Evolutionary conservation across 257 asterid genomes (phyloP).

Genomic region (Solanum pennellii): DNA sequence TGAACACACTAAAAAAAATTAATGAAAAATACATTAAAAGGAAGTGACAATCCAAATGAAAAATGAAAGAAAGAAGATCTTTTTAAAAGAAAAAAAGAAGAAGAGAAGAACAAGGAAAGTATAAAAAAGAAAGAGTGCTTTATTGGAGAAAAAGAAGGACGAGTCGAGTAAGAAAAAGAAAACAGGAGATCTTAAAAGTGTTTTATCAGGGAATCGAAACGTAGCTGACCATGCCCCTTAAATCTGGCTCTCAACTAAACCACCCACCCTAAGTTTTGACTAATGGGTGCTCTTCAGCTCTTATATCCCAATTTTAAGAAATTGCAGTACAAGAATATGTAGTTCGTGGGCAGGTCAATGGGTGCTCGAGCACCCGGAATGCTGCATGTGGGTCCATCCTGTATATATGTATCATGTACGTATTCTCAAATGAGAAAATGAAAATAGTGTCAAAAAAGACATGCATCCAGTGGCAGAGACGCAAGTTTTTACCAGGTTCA

Average conservation of each 20-base stretch:
- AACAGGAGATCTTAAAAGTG: background rate
- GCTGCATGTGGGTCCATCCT: background rate
- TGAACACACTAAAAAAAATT: background rate
- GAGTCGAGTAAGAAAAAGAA: background rate
- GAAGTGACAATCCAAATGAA: background rate
- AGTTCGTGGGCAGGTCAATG: background rate
- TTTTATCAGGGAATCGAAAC: background rate
- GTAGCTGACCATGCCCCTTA: background rate
- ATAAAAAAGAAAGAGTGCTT: background rate
- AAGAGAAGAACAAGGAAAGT: background rate
- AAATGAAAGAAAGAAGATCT: background rate
- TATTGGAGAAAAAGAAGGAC: background rate
- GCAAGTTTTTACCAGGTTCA: conserved; percentile 65
- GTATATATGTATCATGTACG: background rate
- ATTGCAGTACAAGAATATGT: background rate
- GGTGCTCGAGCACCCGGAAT: background rate
- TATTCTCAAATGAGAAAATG: background rate
- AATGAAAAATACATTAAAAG: background rate
- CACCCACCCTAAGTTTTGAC: background rate
- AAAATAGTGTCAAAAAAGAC: background rate
- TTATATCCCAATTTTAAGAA: background rate
- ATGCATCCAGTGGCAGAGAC: background rate
- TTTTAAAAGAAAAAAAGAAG: background rate
- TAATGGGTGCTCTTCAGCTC: background rate
- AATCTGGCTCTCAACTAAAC: background rate